These are phyloP conservation scores for Chlorella sorokiniana DNA, from an alignment of 139 green algal species.

Conservation along the genomic window DNA sequence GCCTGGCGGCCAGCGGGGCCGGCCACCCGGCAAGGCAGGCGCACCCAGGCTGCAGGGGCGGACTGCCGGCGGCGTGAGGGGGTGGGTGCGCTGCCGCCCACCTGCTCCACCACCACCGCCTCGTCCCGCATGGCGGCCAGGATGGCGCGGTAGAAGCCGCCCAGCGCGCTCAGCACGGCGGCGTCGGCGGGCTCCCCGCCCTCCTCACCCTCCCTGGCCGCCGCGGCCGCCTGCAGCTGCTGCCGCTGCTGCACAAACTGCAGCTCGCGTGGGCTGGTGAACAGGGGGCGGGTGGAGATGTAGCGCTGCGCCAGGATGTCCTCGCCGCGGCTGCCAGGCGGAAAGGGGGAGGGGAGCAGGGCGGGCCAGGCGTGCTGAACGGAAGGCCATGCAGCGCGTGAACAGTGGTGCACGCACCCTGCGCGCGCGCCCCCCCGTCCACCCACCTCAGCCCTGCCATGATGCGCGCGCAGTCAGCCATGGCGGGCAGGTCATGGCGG, in stretches of 20 bases:
- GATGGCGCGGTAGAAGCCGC: constrained; percentile 52
- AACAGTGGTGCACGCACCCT: neutral
- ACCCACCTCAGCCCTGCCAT: constrained; percentile 62
- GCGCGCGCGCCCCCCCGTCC: no score
- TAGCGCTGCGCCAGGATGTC: constrained; percentile 51
- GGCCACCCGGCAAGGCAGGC: no score
- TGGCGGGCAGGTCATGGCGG: constrained; percentile 48
- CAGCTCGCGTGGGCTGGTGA: constrained; percentile 52
- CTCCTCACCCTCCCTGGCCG: neutral
- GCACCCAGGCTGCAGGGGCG: neutral
- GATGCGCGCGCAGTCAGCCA: constrained; percentile 66
- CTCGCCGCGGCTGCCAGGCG: constrained; percentile 22
- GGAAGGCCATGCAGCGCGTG: neutral
- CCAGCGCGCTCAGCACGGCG: constrained; percentile 36
- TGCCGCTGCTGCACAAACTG: constrained; percentile 22
- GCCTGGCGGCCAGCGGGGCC: neutral
- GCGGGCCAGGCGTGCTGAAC: neutral
- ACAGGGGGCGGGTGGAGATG: constrained; percentile 59
- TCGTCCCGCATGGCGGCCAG: constrained; percentile 54
- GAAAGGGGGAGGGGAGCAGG: neutral
- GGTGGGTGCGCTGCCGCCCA: neutral
- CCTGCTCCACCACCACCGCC: constrained; percentile 57
- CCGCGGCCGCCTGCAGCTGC: neutral
- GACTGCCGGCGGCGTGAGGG: neutral
- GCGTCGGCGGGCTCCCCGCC: neutral